Evolutionary conservation across 768 basidiomycete genomes (phyloP).

Genomic region (Xerocomellus chrysenteron): DNA sequence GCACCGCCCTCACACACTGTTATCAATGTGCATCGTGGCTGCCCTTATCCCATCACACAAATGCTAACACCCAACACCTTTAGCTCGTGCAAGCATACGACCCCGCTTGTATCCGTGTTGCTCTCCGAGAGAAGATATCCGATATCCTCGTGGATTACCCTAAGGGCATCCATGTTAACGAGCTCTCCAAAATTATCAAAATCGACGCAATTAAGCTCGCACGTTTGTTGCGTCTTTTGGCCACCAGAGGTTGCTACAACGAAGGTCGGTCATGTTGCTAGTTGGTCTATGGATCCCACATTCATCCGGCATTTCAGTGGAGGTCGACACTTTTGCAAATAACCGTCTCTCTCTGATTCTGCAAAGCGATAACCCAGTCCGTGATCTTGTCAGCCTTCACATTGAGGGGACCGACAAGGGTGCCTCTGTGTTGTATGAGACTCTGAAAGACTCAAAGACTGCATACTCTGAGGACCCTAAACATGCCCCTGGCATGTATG

Average conservation of each 20-base stretch:
- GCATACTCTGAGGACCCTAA: constrained; percentile 22
- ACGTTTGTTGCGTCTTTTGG: constrained; percentile 31
- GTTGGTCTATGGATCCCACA: background rate
- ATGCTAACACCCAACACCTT: background rate
- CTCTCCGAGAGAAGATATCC: constrained; percentile 27
- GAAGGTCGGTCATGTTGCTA: constrained; percentile 27
- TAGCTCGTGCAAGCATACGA: constrained; percentile 30
- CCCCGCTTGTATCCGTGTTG: constrained; percentile 30
- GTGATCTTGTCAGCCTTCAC: constrained; percentile 15
- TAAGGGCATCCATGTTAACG: constrained; percentile 30
- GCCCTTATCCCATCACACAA: too few species aligned
- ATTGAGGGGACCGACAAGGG: constrained; percentile 18
- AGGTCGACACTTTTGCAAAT: constrained; percentile 33
- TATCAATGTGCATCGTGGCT: too few species aligned
- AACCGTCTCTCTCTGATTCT: constrained; percentile 33
- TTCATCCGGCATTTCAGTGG: constrained; percentile 19
- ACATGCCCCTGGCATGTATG: constrained; percentile 18
- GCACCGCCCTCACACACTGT: constrained; percentile 3
- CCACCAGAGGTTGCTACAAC: constrained; percentile 30
- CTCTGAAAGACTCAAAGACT: constrained; percentile 18
- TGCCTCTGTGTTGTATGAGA: constrained; percentile 22
- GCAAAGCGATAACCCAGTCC: constrained; percentile 18
- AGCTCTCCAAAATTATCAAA: constrained; percentile 22
- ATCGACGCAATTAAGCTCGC: constrained; percentile 30
- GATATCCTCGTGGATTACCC: constrained; percentile 29